These are phyloP conservation scores for Physocladia obscura DNA, from an alignment of 192 early-diverging fungal species.

Conservation along the genomic window DNA sequence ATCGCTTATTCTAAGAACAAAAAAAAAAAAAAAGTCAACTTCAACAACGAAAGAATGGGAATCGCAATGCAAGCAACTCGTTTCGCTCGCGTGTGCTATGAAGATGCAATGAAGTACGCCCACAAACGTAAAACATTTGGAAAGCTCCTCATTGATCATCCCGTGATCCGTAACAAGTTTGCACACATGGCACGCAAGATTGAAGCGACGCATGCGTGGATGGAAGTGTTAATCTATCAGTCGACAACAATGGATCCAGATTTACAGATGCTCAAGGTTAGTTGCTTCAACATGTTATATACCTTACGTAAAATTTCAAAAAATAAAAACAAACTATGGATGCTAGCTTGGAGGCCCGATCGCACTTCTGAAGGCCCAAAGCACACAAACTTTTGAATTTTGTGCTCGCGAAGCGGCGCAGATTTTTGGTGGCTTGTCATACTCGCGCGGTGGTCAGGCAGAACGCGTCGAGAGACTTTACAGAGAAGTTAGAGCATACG, in stretches of 20 bases:
- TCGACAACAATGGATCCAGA: constrained; percentile 63
- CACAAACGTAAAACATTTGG: constrained; percentile 86
- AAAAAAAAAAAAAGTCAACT: constrained; percentile 34
- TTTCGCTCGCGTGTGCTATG: constrained; percentile 82
- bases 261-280: constrained; percentile 61
- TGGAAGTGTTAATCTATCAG: constrained; percentile 76
- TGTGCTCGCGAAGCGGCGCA: constrained; percentile 88
- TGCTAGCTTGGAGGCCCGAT: constrained; percentile 79
- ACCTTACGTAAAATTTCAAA: neutral
- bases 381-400: constrained; percentile 83
- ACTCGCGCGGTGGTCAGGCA: constrained; percentile 62
- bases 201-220: constrained; percentile 84
- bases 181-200: constrained; percentile 82
- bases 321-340: too few relatives aligned
- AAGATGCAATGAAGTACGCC: constrained; percentile 80
- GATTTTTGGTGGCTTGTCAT: constrained; percentile 84
- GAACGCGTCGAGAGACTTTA: constrained; percentile 77
- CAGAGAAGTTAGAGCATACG: constrained; percentile 70
- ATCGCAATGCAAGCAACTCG: constrained; percentile 82
- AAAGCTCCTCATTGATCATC: constrained; percentile 81
- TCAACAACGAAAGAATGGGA: constrained; percentile 53
- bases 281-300: too few relatives aligned
- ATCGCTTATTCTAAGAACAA: neutral
- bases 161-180: constrained; percentile 62
- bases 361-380: constrained; percentile 80